Base-by-base conservation (phyloP, 2,329 filamentous ascomycete genomes). In the Akanthomyces dipterigenus region DNA sequence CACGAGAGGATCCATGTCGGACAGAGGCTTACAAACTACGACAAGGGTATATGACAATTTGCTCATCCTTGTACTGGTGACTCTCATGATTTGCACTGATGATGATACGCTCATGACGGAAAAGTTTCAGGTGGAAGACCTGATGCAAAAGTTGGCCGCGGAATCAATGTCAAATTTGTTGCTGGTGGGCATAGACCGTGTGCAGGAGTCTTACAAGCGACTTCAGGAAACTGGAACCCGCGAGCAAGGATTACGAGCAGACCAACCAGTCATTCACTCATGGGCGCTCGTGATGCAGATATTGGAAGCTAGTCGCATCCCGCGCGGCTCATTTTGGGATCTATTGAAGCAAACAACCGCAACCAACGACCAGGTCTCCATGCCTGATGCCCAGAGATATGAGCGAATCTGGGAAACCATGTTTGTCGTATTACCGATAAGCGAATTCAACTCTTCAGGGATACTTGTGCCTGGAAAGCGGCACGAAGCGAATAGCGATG, bases 261-360 rank as follows among this genome's bases (percentile, higher is more conserved):
- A 82, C 36, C 70, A 76, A n/a, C 69, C 73, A 16, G 64, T 70
- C 2, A 66, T 81, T 9, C 78, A 84, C 61, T 79, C 80, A 11
- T 89, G 86, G 87, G 79, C 86, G 2, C 73, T 83, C 24, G 63
- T 84, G 5, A 83, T 87, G 67, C 80, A 81, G 53, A 72, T 80
- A 0, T 69, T 88, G 5, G 78, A 81, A 31, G 72, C 76, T 38
- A 78, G 80, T 14, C 71, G 70, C 8, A 81, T 86, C 46, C 79
- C 80, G 2, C 76, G 79, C 55, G 73, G 76, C 24, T 79, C 80
- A 1, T 88, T 89, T 65, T 88, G 86, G 86, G 83, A 87, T 60
- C 65, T 87, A 36, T 68, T 78, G 1, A 80, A 83, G 62, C 66
- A 75, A 6, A 70, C 74, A 12, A 71, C 85, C 62, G 67, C 77